Evolutionary conservation across 2,329 filamentous ascomycete genomes (phyloP).

Genomic region (Albifimbria verrucaria): DNA sequence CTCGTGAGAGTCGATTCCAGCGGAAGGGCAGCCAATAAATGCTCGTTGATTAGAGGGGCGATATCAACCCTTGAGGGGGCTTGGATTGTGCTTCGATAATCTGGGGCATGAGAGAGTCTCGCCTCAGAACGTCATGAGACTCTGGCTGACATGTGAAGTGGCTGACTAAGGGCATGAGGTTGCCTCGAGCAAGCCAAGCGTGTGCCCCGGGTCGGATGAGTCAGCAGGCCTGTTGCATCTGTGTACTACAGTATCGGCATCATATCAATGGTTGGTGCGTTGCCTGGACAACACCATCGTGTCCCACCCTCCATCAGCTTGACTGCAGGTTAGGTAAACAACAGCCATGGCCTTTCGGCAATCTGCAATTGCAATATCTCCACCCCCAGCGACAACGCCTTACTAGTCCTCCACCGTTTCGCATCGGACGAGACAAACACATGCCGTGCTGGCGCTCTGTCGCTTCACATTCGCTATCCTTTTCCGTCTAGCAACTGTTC

Average conservation of each 20-base stretch:
- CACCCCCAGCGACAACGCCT: background rate
- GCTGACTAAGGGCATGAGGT: background rate
- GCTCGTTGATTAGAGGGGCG: background rate
- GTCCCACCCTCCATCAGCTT: background rate
- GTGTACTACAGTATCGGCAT: background rate
- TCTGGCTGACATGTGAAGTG: slow-evolving; percentile 2
- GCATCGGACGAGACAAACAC: background rate
- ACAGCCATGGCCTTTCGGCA: background rate
- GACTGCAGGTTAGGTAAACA: background rate
- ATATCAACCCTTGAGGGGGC: background rate
- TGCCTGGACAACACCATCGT: background rate
- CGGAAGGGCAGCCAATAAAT: background rate
- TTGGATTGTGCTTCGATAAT: background rate
- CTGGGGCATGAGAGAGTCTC: too few species aligned
- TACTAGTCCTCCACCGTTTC: background rate
- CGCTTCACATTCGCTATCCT: background rate
- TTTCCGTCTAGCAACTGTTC: background rate
- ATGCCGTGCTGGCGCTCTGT: background rate
- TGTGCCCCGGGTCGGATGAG: background rate
- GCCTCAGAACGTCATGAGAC: background rate
- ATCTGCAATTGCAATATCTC: background rate
- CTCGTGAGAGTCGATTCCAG: background rate
- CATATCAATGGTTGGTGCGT: background rate
- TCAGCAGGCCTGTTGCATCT: too few species aligned
- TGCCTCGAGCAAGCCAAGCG: background rate